Evolutionary conservation across 495 filamentous ascomycete genomes (phyloP).

Genomic region (Podospora pseudoanserina): DNA sequence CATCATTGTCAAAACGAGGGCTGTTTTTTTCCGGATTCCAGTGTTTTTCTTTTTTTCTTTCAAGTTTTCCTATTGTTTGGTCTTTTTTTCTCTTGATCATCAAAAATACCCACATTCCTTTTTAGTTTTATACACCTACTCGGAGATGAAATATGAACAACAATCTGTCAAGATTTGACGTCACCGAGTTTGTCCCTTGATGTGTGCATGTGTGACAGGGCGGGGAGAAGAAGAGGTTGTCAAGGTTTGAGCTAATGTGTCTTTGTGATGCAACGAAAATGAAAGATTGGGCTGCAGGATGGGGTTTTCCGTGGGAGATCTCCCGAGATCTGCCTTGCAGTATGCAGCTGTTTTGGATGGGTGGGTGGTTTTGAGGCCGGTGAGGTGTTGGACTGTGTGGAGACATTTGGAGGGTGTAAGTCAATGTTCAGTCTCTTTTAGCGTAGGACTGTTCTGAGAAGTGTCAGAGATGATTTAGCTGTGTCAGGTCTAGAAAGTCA

Average conservation of each 20-base stretch:
- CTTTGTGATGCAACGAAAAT: background rate
- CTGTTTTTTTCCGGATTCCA: background rate
- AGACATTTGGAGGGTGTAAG: background rate
- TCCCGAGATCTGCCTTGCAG: background rate
- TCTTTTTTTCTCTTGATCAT: background rate
- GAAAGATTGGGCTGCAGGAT: background rate
- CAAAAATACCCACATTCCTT: slow-evolving; percentile 12
- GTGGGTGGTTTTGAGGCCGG: background rate
- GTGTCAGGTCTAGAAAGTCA: background rate
- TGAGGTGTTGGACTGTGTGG: background rate
- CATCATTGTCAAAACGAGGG: background rate
- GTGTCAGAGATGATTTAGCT: too few species aligned
- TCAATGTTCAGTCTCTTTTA: background rate
- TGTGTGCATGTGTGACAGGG: background rate
- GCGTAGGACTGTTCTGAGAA: too few species aligned
- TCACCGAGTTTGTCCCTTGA: background rate
- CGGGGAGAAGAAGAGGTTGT: background rate
- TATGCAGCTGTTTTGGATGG: background rate
- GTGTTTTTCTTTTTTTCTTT: background rate
- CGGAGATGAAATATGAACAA: background rate
- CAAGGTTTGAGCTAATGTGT: background rate
- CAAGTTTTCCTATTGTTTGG: background rate
- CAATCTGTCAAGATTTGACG: background rate
- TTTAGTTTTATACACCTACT: background rate
- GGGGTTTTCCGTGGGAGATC: background rate